Conservation (phyloP, 2,329 filamentous ascomycete genomes). For the Alternaria incomplexa region DNA sequence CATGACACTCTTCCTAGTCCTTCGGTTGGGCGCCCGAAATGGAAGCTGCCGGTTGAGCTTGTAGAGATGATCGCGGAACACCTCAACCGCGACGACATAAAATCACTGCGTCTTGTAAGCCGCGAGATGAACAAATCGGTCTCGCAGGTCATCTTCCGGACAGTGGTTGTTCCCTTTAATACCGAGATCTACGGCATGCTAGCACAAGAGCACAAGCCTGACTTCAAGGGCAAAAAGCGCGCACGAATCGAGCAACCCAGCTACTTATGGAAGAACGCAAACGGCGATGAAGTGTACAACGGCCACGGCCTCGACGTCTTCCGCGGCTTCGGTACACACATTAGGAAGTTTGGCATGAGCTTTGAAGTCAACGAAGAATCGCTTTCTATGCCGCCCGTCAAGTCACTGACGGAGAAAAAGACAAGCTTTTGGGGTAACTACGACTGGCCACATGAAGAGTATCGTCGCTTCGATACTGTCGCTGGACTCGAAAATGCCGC, state of each 20-base stretch:
- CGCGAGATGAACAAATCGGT: conserved; percentile 65
- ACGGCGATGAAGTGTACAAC: conserved; percentile 54
- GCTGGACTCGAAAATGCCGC: conserved; percentile 67
- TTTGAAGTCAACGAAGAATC: conserved; percentile 68
- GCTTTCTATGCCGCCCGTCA: conserved; percentile 60
- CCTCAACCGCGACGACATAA: conserved; percentile 65
- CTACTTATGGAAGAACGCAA: conserved; percentile 53
- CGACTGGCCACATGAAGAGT: conserved; percentile 66
- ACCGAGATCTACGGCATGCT: conserved; percentile 66
- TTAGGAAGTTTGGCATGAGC: conserved; percentile 69
- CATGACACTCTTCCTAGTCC: neutral
- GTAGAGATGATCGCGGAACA: conserved; percentile 63
- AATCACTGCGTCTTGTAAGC: conserved; percentile 66
- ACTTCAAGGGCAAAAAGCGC: conserved; percentile 47
- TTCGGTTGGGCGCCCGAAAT: conserved; percentile 45
- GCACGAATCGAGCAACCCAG: conserved; percentile 29
- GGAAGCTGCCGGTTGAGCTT: conserved; percentile 65
- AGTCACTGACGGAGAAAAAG: conserved; percentile 61
- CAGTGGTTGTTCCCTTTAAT: conserved; percentile 70
- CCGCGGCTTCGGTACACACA: conserved; percentile 64
- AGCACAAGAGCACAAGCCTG: conserved; percentile 44
- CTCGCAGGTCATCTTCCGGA: conserved; percentile 65
- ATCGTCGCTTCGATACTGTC: conserved; percentile 65
- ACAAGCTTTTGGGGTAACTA: conserved; percentile 69
- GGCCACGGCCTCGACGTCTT: conserved; percentile 69